Conservation (phyloP, 306 rosid species). For the Rosa chinensis region DNA sequence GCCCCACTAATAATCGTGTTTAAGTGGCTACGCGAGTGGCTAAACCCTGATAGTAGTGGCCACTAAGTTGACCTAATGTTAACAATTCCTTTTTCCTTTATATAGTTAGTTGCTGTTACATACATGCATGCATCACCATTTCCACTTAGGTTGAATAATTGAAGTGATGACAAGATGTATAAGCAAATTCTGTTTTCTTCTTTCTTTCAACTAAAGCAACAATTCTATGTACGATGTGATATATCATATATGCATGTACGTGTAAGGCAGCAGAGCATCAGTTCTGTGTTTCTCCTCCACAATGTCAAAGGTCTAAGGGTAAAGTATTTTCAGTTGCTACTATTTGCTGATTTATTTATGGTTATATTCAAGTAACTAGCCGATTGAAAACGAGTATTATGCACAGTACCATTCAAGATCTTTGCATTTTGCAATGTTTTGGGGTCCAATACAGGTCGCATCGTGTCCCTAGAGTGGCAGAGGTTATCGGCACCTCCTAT, state of each 20-base stretch:
- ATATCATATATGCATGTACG: not conserved
- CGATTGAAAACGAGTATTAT: too few species aligned
- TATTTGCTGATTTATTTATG: too few species aligned
- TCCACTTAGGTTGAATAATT: constrained; percentile 2
- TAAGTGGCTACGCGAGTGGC: not conserved
- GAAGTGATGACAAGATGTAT: not conserved
- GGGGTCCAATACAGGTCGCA: too few species aligned
- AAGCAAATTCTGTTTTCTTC: not conserved
- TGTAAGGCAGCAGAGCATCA: not conserved
- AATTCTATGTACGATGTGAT: not conserved
- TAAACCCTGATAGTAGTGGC: constrained; percentile 8
- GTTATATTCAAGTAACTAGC: too few species aligned
- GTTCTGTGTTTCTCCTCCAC: too few species aligned
- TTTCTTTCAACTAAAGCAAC: not conserved
- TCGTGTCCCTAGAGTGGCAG: too few species aligned
- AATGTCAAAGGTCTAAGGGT: too few species aligned
- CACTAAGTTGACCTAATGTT: constrained; percentile 5
- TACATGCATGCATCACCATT: constrained; percentile 3
- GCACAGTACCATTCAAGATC: too few species aligned
- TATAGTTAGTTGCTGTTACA: not conserved
- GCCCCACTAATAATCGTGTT: constrained; percentile 43
- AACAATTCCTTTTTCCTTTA: not conserved
- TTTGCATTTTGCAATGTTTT: too few species aligned
- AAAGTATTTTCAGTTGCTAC: too few species aligned
- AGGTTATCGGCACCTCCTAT: not conserved